A percentile compares a stretch with the other conserved stretches of the same genome.
These are phyloP conservation scores for Neofusicoccum kwambonambiense DNA, from an alignment of 2,329 filamentous ascomycete species.

Conservation along the genomic window DNA sequence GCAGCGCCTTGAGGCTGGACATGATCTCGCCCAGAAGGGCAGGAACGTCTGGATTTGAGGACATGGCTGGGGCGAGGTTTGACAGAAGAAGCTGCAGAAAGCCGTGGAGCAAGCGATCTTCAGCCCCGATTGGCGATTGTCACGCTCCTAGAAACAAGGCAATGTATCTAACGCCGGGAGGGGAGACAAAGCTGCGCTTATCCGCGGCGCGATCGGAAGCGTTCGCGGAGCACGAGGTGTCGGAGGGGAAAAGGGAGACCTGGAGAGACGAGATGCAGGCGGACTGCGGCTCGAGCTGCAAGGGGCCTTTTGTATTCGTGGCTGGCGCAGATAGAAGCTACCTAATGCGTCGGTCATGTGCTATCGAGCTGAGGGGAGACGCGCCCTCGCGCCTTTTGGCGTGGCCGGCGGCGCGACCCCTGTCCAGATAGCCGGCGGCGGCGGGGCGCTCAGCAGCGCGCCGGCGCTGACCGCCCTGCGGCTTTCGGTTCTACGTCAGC, in stretches of 20 bases:
- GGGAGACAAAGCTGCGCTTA: constrained; percentile 8
- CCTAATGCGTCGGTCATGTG: constrained; percentile 8
- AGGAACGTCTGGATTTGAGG: constrained; percentile 19
- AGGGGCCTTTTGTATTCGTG: constrained; percentile 16
- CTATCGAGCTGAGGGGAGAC: not conserved
- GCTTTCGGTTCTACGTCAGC: not conserved
- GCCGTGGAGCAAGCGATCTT: not conserved
- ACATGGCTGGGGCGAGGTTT: constrained; percentile 10
- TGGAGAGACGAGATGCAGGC: not conserved
- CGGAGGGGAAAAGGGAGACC: not conserved
- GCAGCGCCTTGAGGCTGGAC: constrained; percentile 53
- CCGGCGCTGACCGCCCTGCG: not conserved
- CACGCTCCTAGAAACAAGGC: constrained; percentile 7
- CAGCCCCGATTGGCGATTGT: not conserved
- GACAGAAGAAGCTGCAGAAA: not conserved
- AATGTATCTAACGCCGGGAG: constrained; percentile 7
- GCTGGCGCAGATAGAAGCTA: constrained; percentile 15
- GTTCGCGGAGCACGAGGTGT: not conserved
- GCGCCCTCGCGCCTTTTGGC: not conserved
- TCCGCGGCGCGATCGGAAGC: constrained; percentile 5
- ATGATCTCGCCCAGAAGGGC: constrained; percentile 56
- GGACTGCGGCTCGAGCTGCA: constrained; percentile 10
- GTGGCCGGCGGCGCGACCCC: constrained; percentile 9
- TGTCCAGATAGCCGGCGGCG: not conserved
- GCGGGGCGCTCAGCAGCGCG: not conserved